Evolutionary conservation across 2,329 filamentous ascomycete genomes (phyloP), one percentile per base, ranked within the genome.

Genomic region (Epichloe elymi): DNA sequence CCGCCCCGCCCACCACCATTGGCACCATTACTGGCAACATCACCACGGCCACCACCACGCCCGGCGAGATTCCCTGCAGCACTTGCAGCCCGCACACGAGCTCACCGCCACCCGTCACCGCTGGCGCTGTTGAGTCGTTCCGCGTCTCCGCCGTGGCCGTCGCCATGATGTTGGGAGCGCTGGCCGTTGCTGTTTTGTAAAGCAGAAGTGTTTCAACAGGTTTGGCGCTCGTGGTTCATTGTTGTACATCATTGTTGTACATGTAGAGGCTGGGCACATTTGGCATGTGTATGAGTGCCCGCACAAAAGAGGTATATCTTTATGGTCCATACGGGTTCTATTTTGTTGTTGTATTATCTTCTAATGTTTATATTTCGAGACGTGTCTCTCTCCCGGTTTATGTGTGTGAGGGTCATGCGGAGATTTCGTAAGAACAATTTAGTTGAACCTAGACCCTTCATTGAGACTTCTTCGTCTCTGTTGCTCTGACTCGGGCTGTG

Each of bases 151-250:
- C 11, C 45, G 15, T 45, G 44, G 48, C 40, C 14, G 51, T 55
- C n/a, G 54, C 55, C 35, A 19, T 60, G 14, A 45, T 52, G n/a
- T 14, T 58, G 33, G 58, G 52, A 37, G 57, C 51, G n/a, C 26
- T 60, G 39, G 54, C 56, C 45, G 52, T 56, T 36, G 54, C 48
- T 51, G 53, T 51, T 46, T 50, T 59, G 46, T 60, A 58, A 56
- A 42, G 40, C 20, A 15, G 44, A n/a, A 35, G n/a, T 26, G 17
- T 48, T 20, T 45, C 33, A 38, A 14, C 39, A 19, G 14, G 14
- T 10, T 30, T 7, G 48, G 17, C 3, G 26, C 30, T 39, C n/a
- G 41, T 41, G 41, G 30, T 33, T 42, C 46, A 20, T 14, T 12
- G 33, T 46, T 40, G 12, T 4, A 50, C 19, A 44, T 41, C 40